Evolutionary conservation across 2,329 filamentous ascomycete species (phyloP).

Genomic region (Aureobasidium sp.): DNA sequence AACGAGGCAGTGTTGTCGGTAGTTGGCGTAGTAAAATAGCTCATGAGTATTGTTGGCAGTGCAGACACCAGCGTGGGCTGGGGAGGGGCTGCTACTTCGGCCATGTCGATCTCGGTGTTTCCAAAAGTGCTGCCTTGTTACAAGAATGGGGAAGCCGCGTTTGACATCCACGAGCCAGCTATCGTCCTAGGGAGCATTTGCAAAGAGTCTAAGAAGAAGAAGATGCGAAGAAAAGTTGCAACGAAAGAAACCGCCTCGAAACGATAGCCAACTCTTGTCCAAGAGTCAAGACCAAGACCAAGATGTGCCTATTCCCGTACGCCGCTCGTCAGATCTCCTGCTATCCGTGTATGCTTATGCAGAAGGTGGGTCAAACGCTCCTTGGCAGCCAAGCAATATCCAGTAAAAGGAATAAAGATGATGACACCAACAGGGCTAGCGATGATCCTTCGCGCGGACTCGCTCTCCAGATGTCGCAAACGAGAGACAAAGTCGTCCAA

Average conservation of each 20-base stretch:
- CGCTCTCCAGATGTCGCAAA: not conserved
- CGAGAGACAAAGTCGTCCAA: not conserved
- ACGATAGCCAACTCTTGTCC: not conserved
- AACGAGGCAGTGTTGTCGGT: not conserved
- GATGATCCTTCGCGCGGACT: not conserved
- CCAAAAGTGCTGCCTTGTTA: not conserved
- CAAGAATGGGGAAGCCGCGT: slow-evolving; percentile 4
- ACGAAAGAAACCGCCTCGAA: not conserved
- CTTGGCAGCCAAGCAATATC: slow-evolving; percentile 8
- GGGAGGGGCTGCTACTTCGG: not conserved
- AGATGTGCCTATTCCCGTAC: slow-evolving; percentile 5
- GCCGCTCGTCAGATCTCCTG: not conserved
- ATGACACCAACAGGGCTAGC: slow-evolving; percentile 1
- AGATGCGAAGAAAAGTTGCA: not conserved
- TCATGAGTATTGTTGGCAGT: slow-evolving; percentile 31
- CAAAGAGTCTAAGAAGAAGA: not conserved
- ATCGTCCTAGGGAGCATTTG: not conserved
- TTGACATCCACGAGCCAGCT: not conserved
- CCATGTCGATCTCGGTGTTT: slow-evolving; percentile 1
- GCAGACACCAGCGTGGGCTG: slow-evolving; percentile 6
- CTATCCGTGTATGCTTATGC: slow-evolving; percentile 6
- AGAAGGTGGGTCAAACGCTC: slow-evolving; percentile 1
- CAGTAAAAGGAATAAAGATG: not conserved
- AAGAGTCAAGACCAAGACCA: slow-evolving; percentile 8
- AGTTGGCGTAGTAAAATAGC: not conserved